A percentile compares a stretch with the other conserved stretches of the same genome.
Evolutionary conservation across 2,329 filamentous ascomycete species (phyloP).

Genomic region (Penicillium frequentans): DNA sequence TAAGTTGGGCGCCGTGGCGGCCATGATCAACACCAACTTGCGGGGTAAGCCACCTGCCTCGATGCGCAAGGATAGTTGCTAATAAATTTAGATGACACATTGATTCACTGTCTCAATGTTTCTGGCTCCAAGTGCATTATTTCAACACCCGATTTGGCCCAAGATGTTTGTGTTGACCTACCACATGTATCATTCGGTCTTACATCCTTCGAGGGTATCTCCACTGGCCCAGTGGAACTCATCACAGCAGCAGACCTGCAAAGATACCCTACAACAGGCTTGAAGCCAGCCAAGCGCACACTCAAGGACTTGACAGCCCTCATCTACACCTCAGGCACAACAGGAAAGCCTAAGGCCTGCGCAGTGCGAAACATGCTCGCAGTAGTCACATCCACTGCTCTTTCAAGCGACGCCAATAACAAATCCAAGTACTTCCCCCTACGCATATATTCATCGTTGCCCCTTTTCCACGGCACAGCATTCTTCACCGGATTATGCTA

Average conservation of each 20-base stretch:
- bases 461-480: slow-evolving; percentile 52
- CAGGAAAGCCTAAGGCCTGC: slow-evolving; percentile 50
- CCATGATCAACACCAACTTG: slow-evolving; percentile 50
- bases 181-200: slow-evolving; percentile 41
- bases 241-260: slow-evolving; percentile 28
- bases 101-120: slow-evolving; percentile 47
- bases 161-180: slow-evolving; percentile 34
- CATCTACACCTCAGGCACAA: slow-evolving; percentile 53
- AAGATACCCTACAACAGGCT: slow-evolving; percentile 22
- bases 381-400: slow-evolving; percentile 38
- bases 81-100: slow-evolving; percentile 40
- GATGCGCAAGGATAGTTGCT: neutral
- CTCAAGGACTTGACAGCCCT: slow-evolving; percentile 38
- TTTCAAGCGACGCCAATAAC: slow-evolving; percentile 36
- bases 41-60: slow-evolving; percentile 35
- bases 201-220: slow-evolving; percentile 35
- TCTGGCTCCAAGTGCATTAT: slow-evolving; percentile 43
- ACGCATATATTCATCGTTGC: slow-evolving; percentile 49
- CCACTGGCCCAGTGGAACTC: slow-evolving; percentile 23
- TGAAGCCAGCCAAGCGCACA: slow-evolving; percentile 33
- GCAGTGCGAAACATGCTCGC: slow-evolving; percentile 42
- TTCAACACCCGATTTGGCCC: slow-evolving; percentile 46
- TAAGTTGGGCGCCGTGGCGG: slow-evolving; percentile 47
- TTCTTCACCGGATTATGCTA: slow-evolving; percentile 48
- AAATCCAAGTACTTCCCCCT: slow-evolving; percentile 45